A percentile compares a stretch with the other conserved stretches of the same genome.
Evolutionary conservation across 140 eudicot species (phyloP).

Genomic region (Ambrosia hybrid): DNA sequence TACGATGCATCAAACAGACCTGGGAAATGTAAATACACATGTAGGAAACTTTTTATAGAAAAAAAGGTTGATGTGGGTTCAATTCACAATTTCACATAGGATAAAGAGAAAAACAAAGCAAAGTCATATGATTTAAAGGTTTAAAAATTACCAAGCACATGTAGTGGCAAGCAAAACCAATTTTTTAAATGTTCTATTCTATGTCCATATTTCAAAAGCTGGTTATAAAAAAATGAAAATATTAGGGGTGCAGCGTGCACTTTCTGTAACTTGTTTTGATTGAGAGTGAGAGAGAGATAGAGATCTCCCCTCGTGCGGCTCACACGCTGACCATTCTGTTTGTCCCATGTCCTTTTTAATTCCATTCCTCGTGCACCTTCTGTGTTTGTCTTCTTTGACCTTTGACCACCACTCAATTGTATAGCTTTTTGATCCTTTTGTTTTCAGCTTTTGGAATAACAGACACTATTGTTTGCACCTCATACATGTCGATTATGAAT

Average conservation of each 20-base stretch:
- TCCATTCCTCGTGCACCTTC: slow-evolving; percentile 48
- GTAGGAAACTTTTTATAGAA: neutral
- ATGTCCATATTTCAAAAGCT: slow-evolving; percentile 13
- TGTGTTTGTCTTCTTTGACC: slow-evolving; percentile 42
- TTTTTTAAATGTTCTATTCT: slow-evolving; percentile 15
- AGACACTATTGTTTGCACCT: neutral
- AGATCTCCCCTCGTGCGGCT: slow-evolving; percentile 91
- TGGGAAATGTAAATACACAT: neutral
- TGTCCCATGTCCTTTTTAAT: slow-evolving; percentile 39
- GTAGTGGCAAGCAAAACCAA: slow-evolving; percentile 27
- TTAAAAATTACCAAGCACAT: slow-evolving; percentile 26
- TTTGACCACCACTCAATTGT: slow-evolving; percentile 30
- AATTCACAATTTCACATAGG: slow-evolving; percentile 33
- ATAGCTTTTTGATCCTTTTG: neutral
- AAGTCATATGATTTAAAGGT: slow-evolving; percentile 24
- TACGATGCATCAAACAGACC: neutral
- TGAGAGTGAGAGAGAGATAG: slow-evolving; percentile 12
- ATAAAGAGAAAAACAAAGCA: slow-evolving; percentile 32
- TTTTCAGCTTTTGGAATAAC: neutral
- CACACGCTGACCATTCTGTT: slow-evolving; percentile 76
- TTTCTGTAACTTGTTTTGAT: slow-evolving; percentile 34
- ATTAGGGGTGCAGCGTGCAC: slow-evolving; percentile 39
- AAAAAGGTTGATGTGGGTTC: neutral
- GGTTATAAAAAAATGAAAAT: slow-evolving; percentile 17
- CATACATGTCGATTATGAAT: too few species aligned